A percentile compares a stretch with the other conserved stretches of the same genome.
These are phyloP conservation scores for Lactarius deliciosus DNA, from an alignment of 768 basidiomycete genomes.

Conservation along the genomic window DNA sequence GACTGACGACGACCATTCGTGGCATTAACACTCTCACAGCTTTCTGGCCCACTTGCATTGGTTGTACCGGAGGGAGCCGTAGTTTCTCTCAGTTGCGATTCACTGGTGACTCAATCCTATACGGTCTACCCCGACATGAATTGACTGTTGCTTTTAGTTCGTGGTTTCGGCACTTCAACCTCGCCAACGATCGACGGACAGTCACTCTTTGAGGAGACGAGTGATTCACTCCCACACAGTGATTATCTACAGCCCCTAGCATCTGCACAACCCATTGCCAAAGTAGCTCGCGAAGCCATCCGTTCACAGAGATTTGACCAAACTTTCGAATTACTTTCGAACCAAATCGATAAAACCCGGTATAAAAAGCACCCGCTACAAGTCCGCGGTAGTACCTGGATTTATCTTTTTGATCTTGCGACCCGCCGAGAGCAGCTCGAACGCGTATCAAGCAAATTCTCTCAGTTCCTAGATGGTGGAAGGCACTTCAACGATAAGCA, in stretches of 20 bases:
- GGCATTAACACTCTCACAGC: background rate
- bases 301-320: conserved; percentile 23
- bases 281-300: background rate
- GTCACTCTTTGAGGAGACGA: background rate
- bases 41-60: background rate
- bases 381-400: conserved; percentile 26
- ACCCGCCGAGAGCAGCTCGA: conserved; percentile 21
- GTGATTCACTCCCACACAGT: background rate
- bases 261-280: background rate
- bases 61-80: background rate
- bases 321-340: conserved; percentile 16
- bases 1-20: background rate
- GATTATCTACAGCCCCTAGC: background rate
- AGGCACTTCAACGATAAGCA: conserved; percentile 23
- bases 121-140: background rate
- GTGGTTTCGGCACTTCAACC: background rate
- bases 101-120: conserved; percentile 2
- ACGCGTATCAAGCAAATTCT: conserved; percentile 20
- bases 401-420: conserved; percentile 28
- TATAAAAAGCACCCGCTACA: conserved; percentile 9
- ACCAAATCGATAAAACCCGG: conserved; percentile 4
- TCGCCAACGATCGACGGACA: background rate
- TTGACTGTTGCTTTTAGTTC: conserved; percentile 12
- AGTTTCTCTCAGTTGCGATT: background rate
- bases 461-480: conserved; percentile 20